Evolutionary conservation across 305 asterid species (phyloP), one percentile per base, ranked within the genome.

Genomic region (Fraxinus albicans): DNA sequence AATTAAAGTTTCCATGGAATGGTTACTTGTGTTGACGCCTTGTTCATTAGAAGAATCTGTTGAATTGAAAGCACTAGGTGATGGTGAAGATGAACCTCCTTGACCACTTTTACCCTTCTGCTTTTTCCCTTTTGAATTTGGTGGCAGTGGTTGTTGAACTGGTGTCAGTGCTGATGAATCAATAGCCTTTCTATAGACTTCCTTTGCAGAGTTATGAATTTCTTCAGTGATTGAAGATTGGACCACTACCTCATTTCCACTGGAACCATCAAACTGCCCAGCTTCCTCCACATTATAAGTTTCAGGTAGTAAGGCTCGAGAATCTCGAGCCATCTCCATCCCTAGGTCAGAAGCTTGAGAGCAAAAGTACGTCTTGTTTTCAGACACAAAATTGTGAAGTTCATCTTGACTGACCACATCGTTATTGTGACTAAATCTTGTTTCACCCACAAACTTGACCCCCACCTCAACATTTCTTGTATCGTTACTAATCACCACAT

Each of bases 281-380:
- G 95, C 80, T 85, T 95, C 96, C 89, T 93, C 93, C 34, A 87
- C 84, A 25, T 47, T 80, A 86, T 76, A 87, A 76, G 91, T 88
- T 89, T 94, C 97, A 77, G 96, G 89, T 6, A 93, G 84, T 73
- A 91, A 81, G 77, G 90, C 89, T 19, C 73, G 91, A 85, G 89
- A 90, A 17, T 95, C 97, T 77, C 94, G 91, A 84, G 94, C 90
- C 92, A 92, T 90, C 83, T 91, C 97, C 75, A 91, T 80, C 82
- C 98, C 97, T 27, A 95, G 90, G 86, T 92, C 97, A 81, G 97
- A 92, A 35, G 94, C 97, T 90, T 95, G 98, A 83, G 99, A 95
- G 87, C 89, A 91, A 87, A 95, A 95, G 4, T 86, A 69, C 65
- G 87, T 94, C 81, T 89, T 94, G 78, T 90, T 92, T 79, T 89